Evolutionary conservation across 306 rosid species (phyloP).

Genomic region (Acacia acuminata): DNA sequence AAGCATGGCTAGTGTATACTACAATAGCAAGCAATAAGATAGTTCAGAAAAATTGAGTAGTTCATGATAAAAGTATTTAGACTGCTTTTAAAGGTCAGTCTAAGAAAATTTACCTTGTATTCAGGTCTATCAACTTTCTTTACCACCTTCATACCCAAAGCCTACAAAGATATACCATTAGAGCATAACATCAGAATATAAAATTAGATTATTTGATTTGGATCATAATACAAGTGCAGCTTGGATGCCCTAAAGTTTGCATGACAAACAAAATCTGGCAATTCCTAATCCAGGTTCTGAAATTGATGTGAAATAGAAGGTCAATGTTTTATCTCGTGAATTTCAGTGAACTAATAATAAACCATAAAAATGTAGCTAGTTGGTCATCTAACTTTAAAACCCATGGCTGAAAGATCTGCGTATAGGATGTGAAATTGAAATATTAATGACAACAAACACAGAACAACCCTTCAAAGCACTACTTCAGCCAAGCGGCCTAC

Average conservation of each 20-base stretch:
- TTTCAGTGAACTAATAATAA: conserved; percentile 11
- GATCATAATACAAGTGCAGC: conserved; percentile 8
- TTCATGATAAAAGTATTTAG: neutral
- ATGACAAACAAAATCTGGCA: conserved; percentile 23
- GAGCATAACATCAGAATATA: conserved; percentile 3
- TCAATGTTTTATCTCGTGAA: neutral
- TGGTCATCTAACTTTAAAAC: conserved; percentile 15
- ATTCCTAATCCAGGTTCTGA: conserved; percentile 10
- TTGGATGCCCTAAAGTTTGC: neutral
- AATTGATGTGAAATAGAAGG: conserved; percentile 15
- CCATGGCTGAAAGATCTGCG: neutral
- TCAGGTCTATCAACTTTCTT: conserved; percentile 83
- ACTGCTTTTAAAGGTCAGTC: neutral
- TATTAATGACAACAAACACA: neutral
- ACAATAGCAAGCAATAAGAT: conserved; percentile 37
- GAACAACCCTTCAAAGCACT: neutral
- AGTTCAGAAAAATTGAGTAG: conserved; percentile 12
- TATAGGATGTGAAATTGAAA: neutral
- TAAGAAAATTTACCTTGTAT: conserved; percentile 60
- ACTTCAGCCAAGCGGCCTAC: neutral
- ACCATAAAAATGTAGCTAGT: neutral
- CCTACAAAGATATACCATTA: conserved; percentile 47
- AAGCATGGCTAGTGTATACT: conserved; percentile 82
- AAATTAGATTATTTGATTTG: conserved; percentile 16
- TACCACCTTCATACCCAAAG: conserved; percentile 75